Percentiles rank a stretch among this genome's conserved stretches.
Evolutionary conservation across 176 grass and related monocot genomes (phyloP).

Genomic region (Zoysia japonica): DNA sequence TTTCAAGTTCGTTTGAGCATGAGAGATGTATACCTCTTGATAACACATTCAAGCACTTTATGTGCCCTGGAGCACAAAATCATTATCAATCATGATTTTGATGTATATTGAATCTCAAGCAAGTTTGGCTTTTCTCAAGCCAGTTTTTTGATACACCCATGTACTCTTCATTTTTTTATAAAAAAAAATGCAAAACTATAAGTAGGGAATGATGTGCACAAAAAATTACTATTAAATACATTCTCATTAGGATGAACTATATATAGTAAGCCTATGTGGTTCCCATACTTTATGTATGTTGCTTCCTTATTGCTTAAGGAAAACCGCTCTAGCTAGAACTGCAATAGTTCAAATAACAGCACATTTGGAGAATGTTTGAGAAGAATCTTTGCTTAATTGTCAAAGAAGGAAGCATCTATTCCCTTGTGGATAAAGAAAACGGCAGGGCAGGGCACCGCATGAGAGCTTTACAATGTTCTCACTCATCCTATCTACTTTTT

Average conservation of each 20-base stretch:
- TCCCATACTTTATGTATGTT: background rate
- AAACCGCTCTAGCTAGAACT: constrained; percentile 17
- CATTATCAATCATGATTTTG: background rate
- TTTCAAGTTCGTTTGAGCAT: background rate
- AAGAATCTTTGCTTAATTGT: constrained; percentile 96
- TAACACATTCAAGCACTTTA: background rate
- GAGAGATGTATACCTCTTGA: background rate
- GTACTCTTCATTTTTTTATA: background rate
- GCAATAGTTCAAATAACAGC: constrained; percentile 31
- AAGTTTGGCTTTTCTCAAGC: background rate
- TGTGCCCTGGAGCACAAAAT: background rate
- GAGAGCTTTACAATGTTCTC: constrained; percentile 76
- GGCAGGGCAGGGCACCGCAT: constrained; percentile 35
- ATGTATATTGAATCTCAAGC: background rate
- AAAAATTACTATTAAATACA: background rate
- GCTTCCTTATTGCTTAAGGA: constrained; percentile 57
- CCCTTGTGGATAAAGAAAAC: constrained; percentile 76
- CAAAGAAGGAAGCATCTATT: constrained; percentile 99
- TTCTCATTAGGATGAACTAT: background rate
- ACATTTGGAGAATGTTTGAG: constrained; percentile 64
- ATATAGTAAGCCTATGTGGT: background rate
- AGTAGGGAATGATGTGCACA: background rate
- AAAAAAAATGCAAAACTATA: background rate
- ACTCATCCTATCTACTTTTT: constrained; percentile 67
- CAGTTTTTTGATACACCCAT: background rate